Evolutionary conservation across 306 rosid species (phyloP).

Genomic region (cucumber (Cucumis sativus)): DNA sequence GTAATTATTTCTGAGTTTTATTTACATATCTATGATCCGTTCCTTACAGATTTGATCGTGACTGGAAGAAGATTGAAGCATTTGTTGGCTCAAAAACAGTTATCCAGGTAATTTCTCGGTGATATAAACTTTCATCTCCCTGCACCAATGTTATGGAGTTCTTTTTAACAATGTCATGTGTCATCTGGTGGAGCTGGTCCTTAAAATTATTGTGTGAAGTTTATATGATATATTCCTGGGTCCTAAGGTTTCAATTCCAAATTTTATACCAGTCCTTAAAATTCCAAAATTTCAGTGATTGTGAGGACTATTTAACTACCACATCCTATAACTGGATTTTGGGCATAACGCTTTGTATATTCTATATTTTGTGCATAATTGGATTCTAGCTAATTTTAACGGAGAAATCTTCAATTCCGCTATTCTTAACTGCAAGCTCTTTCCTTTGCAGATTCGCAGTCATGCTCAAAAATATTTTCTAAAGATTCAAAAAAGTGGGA

Average conservation of each 20-base stretch:
- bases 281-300: background rate
- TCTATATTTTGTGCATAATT: background rate
- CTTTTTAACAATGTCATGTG: background rate
- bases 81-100: conserved; percentile 93
- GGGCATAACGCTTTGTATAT: background rate
- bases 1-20: conserved; percentile 1
- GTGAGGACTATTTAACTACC: background rate
- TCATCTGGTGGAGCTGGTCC: background rate
- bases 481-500: conserved; percentile 87
- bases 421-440: background rate
- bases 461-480: conserved; percentile 94
- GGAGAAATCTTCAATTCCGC: background rate
- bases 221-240: background rate
- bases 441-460: conserved; percentile 65
- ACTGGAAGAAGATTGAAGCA: conserved; percentile 99
- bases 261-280: background rate
- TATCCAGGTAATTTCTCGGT: conserved; percentile 59
- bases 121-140: background rate
- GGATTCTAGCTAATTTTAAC: background rate
- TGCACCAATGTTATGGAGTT: background rate
- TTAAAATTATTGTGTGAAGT: background rate
- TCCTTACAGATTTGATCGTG: conserved; percentile 73
- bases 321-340: background rate
- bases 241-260: background rate
- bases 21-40: background rate